Percentiles rank a stretch among this genome's conserved stretches.
Evolutionary conservation across 805 yeast species (phyloP).

Genomic region (Candida awuae): DNA sequence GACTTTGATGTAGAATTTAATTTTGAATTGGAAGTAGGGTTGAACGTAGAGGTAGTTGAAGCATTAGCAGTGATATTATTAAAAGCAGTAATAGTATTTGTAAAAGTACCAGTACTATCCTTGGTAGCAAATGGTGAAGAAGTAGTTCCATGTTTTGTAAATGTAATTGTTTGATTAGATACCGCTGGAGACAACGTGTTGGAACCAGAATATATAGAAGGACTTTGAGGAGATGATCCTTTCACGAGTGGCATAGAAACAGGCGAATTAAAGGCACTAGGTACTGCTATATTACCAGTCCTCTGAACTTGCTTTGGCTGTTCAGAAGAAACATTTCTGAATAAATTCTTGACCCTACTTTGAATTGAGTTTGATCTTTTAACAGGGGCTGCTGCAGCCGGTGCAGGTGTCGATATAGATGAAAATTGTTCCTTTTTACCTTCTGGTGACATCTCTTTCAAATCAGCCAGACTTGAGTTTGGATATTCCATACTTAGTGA

Average conservation of each 20-base stretch:
- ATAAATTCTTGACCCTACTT: constrained; percentile 43
- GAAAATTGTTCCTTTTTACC: constrained; percentile 3
- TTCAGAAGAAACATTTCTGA: constrained; percentile 38
- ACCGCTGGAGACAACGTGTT: no score
- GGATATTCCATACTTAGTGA: no score
- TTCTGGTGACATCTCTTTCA: constrained; percentile 17
- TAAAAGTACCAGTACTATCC: background rate
- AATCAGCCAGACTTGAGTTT: constrained; percentile 11
- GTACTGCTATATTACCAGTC: constrained; percentile 67
- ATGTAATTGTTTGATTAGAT: no score
- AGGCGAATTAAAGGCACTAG: constrained; percentile 8
- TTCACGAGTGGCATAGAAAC: no score
- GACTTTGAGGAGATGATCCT: no score
- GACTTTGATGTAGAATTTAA: background rate
- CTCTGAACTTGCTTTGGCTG: constrained; percentile 64
- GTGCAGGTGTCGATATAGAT: background rate
- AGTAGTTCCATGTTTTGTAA: no score
- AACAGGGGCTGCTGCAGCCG: constrained; percentile 15
- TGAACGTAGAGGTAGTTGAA: no score
- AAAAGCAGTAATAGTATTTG: background rate
- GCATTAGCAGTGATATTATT: background rate
- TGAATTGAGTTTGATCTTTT: constrained; percentile 38
- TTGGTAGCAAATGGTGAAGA: no score
- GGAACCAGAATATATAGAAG: no score
- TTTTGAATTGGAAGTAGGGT: no score